These are phyloP conservation scores for Plasmopara muralis DNA, from an alignment of 352 stramenopile genomes.

Conservation along the genomic window DNA sequence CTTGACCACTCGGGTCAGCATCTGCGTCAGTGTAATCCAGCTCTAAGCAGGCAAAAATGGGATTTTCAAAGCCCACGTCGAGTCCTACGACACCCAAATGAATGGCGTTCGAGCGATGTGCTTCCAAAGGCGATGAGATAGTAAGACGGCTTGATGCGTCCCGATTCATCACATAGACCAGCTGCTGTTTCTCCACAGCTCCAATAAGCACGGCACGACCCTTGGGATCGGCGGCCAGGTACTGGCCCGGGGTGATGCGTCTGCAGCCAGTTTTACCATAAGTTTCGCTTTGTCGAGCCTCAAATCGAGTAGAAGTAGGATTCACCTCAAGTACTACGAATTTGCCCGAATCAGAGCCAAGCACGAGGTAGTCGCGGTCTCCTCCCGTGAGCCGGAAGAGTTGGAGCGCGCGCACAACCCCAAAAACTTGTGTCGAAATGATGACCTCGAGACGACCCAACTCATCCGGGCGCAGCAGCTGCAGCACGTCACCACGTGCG, in stretches of 20 bases:
- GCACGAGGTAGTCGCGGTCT: slow-evolving; percentile 93
- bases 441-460: slow-evolving; percentile 68
- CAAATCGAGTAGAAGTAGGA: slow-evolving; percentile 57
- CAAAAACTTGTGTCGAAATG: slow-evolving; percentile 85
- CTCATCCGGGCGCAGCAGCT: slow-evolving; percentile 87
- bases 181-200: slow-evolving; percentile 97
- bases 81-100: slow-evolving; percentile 93
- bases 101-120: slow-evolving; percentile 94
- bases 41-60: slow-evolving; percentile 97
- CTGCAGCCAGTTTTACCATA: slow-evolving; percentile 96
- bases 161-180: slow-evolving; percentile 99
- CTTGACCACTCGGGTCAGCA: slow-evolving; percentile 65
- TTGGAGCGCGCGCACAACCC: slow-evolving; percentile 88
- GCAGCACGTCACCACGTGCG: slow-evolving; percentile 88
- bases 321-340: slow-evolving; percentile 95
- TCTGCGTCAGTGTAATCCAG: slow-evolving; percentile 92
- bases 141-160: slow-evolving; percentile 91
- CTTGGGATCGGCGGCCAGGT: slow-evolving; percentile 95
- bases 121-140: slow-evolving; percentile 98
- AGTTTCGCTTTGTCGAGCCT: slow-evolving; percentile 89
- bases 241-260: slow-evolving; percentile 96
- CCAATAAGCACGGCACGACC: slow-evolving; percentile 95
- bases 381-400: slow-evolving; percentile 84
- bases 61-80: slow-evolving; percentile 99
- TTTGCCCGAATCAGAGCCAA: slow-evolving; percentile 95